These are phyloP conservation scores for Furcasterigmium furcatum DNA, from an alignment of 2,329 filamentous ascomycete species.

Conservation along the genomic window DNA sequence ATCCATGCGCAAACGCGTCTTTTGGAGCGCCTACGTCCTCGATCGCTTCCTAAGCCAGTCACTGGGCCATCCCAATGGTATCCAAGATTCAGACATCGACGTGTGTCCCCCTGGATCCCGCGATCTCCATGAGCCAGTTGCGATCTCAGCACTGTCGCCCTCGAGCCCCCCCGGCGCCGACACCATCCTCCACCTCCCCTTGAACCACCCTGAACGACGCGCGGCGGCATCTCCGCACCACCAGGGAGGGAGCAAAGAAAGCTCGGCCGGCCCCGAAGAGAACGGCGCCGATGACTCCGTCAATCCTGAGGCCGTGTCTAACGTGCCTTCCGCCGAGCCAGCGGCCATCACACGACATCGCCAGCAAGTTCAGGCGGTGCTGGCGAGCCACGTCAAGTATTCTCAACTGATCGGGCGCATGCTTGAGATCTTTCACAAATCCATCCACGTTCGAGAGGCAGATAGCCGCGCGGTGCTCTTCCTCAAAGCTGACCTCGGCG, in stretches of 20 bases:
- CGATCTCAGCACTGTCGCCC: neutral
- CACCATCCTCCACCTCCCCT: slow-evolving; percentile 6
- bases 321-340: neutral
- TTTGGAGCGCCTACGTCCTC: slow-evolving; percentile 34
- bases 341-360: neutral
- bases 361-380: slow-evolving; percentile 4
- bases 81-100: slow-evolving; percentile 32
- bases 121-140: slow-evolving; percentile 19
- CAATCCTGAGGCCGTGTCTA: neutral
- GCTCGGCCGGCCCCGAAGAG: neutral
- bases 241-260: neutral
- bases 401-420: slow-evolving; percentile 6
- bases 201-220: slow-evolving; percentile 5
- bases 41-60: slow-evolving; percentile 31
- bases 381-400: slow-evolving; percentile 6
- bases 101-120: slow-evolving; percentile 26
- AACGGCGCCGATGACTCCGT: neutral
- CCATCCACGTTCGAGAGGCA: slow-evolving; percentile 5
- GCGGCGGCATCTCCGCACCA: neutral
- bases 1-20: slow-evolving; percentile 33
- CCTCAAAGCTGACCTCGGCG: slow-evolving; percentile 9
- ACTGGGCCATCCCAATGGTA: slow-evolving; percentile 28
- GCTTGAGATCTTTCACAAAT: slow-evolving; percentile 8
- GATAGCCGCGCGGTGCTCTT: slow-evolving; percentile 4
- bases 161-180: neutral